phyloP scores from a whole-genome alignment of 768 basidiomycete genomes.

The Termitomyces sp. region DNA sequence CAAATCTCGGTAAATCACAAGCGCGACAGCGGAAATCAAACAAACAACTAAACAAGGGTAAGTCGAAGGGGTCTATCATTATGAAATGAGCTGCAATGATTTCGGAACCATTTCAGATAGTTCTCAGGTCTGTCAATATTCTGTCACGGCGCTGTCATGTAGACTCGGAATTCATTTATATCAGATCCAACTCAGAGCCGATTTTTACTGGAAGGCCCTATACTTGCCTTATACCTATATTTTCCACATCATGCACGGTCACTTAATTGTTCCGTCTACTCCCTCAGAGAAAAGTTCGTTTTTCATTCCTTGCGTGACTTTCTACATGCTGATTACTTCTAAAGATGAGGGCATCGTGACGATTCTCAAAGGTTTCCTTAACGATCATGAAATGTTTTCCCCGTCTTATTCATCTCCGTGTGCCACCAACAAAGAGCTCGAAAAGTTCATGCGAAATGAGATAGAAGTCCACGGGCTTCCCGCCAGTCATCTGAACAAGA shows the following conservation, averaged over 20 bases:
- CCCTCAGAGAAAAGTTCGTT: background rate
- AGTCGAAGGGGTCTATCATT: no score
- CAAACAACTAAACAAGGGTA: no score
- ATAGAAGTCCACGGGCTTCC: conserved; percentile 1
- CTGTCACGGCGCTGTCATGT: no score
- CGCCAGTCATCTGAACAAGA: conserved; percentile 2
- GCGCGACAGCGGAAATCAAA: no score
- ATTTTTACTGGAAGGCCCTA: no score
- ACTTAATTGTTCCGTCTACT: background rate
- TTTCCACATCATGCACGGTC: background rate
- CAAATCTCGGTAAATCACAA: no score
- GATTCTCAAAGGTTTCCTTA: conserved; percentile 2
- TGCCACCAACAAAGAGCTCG: conserved; percentile 7
- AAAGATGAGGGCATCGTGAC: background rate
- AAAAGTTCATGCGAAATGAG: conserved; percentile 7
- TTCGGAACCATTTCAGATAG: no score
- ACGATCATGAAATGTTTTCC: background rate
- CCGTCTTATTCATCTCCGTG: background rate
- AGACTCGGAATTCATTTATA: no score
- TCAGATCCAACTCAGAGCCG: no score
- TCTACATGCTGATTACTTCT: background rate
- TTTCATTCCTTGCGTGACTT: background rate
- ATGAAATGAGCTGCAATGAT: no score
- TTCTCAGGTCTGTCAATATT: no score
- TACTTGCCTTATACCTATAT: no score